phyloP scores from a whole-genome alignment of 2,329 filamentous ascomycete species.

The Colletotrichum agaves region DNA sequence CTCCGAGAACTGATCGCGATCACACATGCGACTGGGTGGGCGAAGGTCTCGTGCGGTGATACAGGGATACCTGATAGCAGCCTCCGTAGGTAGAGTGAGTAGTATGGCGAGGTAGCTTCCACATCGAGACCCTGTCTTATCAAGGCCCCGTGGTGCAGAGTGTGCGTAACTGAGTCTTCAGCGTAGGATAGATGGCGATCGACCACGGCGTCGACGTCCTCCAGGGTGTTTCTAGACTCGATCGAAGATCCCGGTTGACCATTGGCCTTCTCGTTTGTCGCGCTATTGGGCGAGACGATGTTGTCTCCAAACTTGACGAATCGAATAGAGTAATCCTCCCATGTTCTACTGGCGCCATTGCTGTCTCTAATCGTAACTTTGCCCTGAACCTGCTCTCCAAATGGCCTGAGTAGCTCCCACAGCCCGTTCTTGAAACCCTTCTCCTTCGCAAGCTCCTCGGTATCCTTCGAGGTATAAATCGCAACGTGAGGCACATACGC shows the following conservation, averaged over 20 bases:
- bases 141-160: slow-evolving; percentile 50
- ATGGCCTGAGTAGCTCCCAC: slow-evolving; percentile 87
- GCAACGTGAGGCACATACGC: slow-evolving; percentile 92
- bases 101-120: slow-evolving; percentile 78
- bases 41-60: slow-evolving; percentile 89
- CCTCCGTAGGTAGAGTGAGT: slow-evolving; percentile 84
- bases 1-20: slow-evolving; percentile 95
- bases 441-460: slow-evolving; percentile 79
- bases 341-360: slow-evolving; percentile 81
- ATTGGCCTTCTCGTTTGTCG: slow-evolving; percentile 46
- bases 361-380: slow-evolving; percentile 93
- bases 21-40: slow-evolving; percentile 92
- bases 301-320: slow-evolving; percentile 78
- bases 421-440: slow-evolving; percentile 89
- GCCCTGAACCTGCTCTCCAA: slow-evolving; percentile 87
- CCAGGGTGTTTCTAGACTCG: slow-evolving; percentile 50
- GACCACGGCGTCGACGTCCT: slow-evolving; percentile 82
- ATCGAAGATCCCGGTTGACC: slow-evolving; percentile 40
- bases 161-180: slow-evolving; percentile 66
- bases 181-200: slow-evolving; percentile 82
- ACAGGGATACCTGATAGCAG: slow-evolving; percentile 83
- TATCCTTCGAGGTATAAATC: slow-evolving; percentile 87
- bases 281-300: slow-evolving; percentile 60
- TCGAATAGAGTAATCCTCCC: slow-evolving; percentile 90
- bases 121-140: slow-evolving; percentile 55